Percentiles rank a stretch among this genome's conserved stretches.
Conservation (phyloP, 2,329 filamentous ascomycete genomes). For the Mycosphaerelloides madeirae region DNA sequence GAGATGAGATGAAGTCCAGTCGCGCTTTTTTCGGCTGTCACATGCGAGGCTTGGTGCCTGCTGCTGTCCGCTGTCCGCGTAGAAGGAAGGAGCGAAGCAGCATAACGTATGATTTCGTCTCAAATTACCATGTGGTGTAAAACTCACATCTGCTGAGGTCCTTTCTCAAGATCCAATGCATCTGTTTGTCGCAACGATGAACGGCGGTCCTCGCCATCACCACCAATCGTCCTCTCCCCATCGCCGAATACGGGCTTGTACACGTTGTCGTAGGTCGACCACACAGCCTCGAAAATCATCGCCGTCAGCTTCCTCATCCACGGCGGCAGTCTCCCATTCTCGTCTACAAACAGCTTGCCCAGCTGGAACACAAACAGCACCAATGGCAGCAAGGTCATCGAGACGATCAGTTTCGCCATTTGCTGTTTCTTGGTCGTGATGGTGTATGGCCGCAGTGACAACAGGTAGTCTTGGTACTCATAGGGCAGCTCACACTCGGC, state of each 20-base stretch:
- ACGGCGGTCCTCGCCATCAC: slow-evolving; percentile 14
- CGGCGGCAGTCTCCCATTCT: slow-evolving; percentile 61
- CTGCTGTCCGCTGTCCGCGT: too few relatives aligned
- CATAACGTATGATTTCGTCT: slow-evolving; percentile 1
- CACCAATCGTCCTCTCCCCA: slow-evolving; percentile 63
- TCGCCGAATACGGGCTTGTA: slow-evolving; percentile 73
- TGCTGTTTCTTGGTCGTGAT: slow-evolving; percentile 63
- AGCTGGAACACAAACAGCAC: slow-evolving; percentile 52
- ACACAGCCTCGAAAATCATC: slow-evolving; percentile 54
- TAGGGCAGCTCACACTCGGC: slow-evolving; percentile 72
- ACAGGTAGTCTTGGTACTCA: slow-evolving; percentile 72
- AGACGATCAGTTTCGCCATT: slow-evolving; percentile 61
- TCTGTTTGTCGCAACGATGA: slow-evolving; percentile 1
- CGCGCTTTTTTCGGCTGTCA: too few relatives aligned
- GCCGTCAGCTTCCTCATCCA: slow-evolving; percentile 59
- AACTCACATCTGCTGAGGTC: neutral
- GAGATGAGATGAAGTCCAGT: neutral
- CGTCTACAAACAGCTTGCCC: slow-evolving; percentile 52
- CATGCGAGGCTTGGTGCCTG: too few relatives aligned
- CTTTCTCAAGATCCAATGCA: slow-evolving; percentile 5
- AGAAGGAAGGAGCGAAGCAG: neutral
- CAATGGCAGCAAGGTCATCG: slow-evolving; percentile 54
- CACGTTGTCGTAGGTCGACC: slow-evolving; percentile 60
- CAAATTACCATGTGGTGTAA: neutral
- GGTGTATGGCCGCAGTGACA: slow-evolving; percentile 63